Percentiles rank a stretch among this genome's conserved stretches.
phyloP scores from a whole-genome alignment of 2,329 filamentous ascomycete genomes.

The Ceratocystis colombiana region DNA sequence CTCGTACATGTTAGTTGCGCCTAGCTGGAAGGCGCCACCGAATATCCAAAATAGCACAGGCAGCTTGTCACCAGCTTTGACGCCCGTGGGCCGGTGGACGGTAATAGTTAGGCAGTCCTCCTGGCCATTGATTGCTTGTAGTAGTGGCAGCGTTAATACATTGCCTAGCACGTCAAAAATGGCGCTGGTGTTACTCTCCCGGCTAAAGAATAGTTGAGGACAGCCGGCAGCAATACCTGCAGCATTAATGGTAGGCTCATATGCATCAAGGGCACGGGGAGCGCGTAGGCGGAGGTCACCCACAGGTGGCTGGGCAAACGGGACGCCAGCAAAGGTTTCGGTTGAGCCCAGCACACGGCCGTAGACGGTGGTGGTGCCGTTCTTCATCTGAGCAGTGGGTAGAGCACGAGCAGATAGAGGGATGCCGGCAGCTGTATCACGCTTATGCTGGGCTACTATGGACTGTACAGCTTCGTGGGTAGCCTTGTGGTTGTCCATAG shows the following conservation, averaged over 20 bases:
- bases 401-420: conserved; percentile 16
- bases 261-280: conserved; percentile 42
- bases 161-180: conserved; percentile 34
- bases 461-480: conserved; percentile 9
- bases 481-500: conserved; percentile 5
- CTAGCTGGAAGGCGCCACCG: conserved; percentile 41
- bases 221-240: conserved; percentile 43
- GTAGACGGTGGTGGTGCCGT: conserved; percentile 25
- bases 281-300: conserved; percentile 50
- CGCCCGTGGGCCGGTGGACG: conserved; percentile 39
- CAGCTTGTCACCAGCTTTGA: conserved; percentile 36
- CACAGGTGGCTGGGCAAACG: conserved; percentile 52
- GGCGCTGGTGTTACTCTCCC: conserved; percentile 31
- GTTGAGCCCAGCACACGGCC: conserved; percentile 32
- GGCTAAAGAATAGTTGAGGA: conserved; percentile 48
- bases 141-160: conserved; percentile 37
- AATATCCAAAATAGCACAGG: conserved; percentile 51
- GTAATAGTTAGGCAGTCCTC: conserved; percentile 46
- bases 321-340: conserved; percentile 53
- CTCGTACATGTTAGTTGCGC: conserved; percentile 34
- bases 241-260: conserved; percentile 44
- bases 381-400: conserved; percentile 1
- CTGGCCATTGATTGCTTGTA: conserved; percentile 36
- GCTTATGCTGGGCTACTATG: conserved; percentile 13
- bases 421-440: conserved; percentile 16